A percentile compares a stretch with the other conserved stretches of the same genome.
Evolutionary conservation across 441 rosid genomes (phyloP).

Genomic region (Eutrema salsugineum): DNA sequence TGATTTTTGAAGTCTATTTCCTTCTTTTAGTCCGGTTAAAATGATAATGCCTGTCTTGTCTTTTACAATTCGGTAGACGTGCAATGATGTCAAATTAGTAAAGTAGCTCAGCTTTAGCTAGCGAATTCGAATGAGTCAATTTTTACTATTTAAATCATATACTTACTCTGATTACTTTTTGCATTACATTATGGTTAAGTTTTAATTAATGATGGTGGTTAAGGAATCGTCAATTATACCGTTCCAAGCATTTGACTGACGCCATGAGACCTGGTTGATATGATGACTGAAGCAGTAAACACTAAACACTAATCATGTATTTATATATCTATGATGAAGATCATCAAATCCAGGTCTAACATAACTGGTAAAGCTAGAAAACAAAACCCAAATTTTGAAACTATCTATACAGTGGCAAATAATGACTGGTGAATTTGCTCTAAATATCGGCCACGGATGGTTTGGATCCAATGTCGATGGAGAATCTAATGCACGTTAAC

Average conservation of each 20-base stretch:
- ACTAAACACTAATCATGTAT: not conserved
- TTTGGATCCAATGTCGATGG: slow-evolving; percentile 55
- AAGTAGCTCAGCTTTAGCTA: slow-evolving; percentile 32
- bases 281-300: not conserved
- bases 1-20: not conserved
- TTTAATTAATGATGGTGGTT: not conserved
- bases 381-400: not conserved
- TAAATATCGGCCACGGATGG: slow-evolving; percentile 57
- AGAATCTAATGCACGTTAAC: slow-evolving; percentile 77
- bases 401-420: not conserved
- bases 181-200: not conserved
- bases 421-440: not conserved
- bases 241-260: not conserved
- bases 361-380: not conserved
- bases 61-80: slow-evolving; percentile 26
- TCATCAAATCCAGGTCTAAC: not conserved
- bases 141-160: slow-evolving; percentile 4
- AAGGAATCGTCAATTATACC: slow-evolving; percentile 7
- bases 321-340: not conserved
- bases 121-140: slow-evolving; percentile 26
- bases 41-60: slow-evolving; percentile 29
- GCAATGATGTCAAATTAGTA: slow-evolving; percentile 33
- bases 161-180: not conserved
- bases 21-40: slow-evolving; percentile 12
- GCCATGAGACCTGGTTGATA: slow-evolving; percentile 12